A percentile compares a stretch with the other conserved stretches of the same genome.
Evolutionary conservation across 176 grass and related monocot genomes (phyloP).

Genomic region (Cenchrus americanus): DNA sequence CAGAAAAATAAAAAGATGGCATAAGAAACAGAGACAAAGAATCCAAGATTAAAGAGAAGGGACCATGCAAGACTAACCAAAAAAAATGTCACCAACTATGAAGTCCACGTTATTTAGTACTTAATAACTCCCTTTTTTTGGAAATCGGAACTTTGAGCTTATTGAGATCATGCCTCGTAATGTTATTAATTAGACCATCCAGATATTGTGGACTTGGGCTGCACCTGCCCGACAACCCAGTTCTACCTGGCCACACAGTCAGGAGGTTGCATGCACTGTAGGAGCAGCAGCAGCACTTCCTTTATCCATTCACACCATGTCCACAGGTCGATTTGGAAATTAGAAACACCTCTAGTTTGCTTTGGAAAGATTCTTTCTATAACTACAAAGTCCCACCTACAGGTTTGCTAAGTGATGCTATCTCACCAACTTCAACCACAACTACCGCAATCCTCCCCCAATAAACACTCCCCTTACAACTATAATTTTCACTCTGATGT

Average conservation of each 20-base stretch:
- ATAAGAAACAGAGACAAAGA: conserved; percentile 19
- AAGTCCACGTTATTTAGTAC: conserved; percentile 10
- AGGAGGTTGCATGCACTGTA: not conserved
- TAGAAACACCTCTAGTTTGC: not conserved
- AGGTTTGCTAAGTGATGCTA: not conserved
- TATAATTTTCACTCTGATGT: not conserved
- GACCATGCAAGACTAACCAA: not conserved
- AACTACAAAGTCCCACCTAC: not conserved
- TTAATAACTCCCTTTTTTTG: not conserved
- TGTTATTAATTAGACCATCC: conserved; percentile 18
- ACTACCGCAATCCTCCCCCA: not conserved
- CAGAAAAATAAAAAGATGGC: not conserved
- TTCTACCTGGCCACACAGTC: not conserved
- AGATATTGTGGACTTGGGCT: not conserved
- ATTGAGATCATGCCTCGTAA: not conserved
- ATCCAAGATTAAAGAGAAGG: conserved; percentile 8
- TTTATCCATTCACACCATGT: not conserved
- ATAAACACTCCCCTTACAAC: not conserved
- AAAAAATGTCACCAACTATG: not conserved
- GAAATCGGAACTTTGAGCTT: not conserved
- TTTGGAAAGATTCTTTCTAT: not conserved
- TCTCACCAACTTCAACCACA: not conserved
- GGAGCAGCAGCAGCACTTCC: not conserved
- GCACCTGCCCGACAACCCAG: not conserved
- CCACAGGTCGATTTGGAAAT: not conserved